Evolutionary conservation across 805 yeast genomes (phyloP), one percentile per base, ranked within the genome.

Genomic region (Ogataea methylovora): DNA sequence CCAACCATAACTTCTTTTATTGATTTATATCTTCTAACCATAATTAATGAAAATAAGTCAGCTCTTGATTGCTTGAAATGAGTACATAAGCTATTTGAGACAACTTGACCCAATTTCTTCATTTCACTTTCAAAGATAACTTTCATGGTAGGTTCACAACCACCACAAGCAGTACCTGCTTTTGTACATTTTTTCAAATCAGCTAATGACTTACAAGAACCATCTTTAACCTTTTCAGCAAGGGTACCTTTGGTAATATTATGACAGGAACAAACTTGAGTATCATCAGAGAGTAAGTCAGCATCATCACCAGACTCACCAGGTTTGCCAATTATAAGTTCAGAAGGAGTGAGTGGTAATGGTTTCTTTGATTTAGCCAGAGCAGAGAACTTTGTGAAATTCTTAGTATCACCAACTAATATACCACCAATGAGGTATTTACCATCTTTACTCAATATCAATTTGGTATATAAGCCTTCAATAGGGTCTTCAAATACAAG

Each of bases 161-260:
- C 65, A 32, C 65, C 64, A 36, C 65, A 60, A 1, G 64, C 60
- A 15, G 64, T 57, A 16, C 58, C 65, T 3, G 65, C 64, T 35
- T 60, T 60, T 5, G 65, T 58, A 29, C 49, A 42, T 20, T 54
- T 50, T 42, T 58, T 58, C 32, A 60, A 41, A 23, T 57, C 61
- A 9, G 56, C 57, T 13, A 60, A 31, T 13, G 59, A 49, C 2
- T 39, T 39, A 24, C 56, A 49, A 15, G 41, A 35, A 13, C 51
- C 65, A 36, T 46, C 47, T 17, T 48, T 41, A n/a, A 60, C 46
- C 21, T 51, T 49, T 13, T 51, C 55, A 8, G 50, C 50, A 8
- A 60, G 34, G 8, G 38, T 35, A 18, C 61, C 63, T 33, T 60
- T 60, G n/a, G 52, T 40, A 16, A 60, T 42, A 30, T 60, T 58